These are phyloP conservation scores for Rosa rugosa DNA, from an alignment of 306 rosid genomes.

Conservation along the genomic window DNA sequence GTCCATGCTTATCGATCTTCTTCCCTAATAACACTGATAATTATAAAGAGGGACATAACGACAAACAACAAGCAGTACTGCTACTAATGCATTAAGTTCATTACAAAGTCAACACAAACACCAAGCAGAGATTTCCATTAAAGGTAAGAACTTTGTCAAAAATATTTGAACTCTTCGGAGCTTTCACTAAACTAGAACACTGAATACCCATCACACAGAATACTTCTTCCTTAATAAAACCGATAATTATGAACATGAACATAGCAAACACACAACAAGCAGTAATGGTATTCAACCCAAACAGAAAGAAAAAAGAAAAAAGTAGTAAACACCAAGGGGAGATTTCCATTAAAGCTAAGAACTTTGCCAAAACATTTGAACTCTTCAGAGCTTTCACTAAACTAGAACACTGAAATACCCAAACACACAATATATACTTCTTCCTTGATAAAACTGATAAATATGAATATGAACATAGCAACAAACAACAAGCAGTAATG, in stretches of 20 bases:
- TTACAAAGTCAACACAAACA: neutral
- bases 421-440: conserved; percentile 31
- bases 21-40: neutral
- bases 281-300: neutral
- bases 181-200: conserved; percentile 16
- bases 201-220: neutral
- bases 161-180: neutral
- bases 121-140: neutral
- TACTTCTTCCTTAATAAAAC: neutral
- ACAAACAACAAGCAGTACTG: neutral
- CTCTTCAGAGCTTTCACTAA: neutral
- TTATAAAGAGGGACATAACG: neutral
- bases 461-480: neutral
- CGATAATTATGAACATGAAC: neutral
- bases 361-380: neutral
- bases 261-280: neutral
- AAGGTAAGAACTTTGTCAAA: neutral
- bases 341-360: neutral
- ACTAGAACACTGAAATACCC: conserved; percentile 20
- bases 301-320: neutral
- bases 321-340: neutral
- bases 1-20: neutral
- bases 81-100: neutral
- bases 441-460: neutral
- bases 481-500: neutral